phyloP scores from a whole-genome alignment of 352 stramenopile species.

The Pythium dissimile region DNA sequence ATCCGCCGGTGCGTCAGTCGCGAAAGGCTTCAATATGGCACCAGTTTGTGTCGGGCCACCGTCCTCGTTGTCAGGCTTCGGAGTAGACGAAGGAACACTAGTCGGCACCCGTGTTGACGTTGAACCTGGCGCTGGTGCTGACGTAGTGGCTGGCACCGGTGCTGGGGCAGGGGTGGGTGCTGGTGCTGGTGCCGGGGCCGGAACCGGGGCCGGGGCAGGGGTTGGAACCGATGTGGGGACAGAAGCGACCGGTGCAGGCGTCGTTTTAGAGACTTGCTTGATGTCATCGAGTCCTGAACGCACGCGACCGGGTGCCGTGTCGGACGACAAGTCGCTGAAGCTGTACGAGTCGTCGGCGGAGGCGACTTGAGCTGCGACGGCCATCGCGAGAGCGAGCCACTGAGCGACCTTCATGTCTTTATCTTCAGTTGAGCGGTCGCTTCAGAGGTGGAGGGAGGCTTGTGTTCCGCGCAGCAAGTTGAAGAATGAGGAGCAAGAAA shows the following conservation, averaged over 20 bases:
- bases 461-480: too few species aligned
- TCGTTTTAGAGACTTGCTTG: constrained; percentile 4
- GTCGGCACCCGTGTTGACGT: too few species aligned
- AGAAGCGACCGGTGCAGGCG: background rate
- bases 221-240: background rate
- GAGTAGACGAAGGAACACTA: too few species aligned
- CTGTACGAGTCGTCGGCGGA: constrained; percentile 6
- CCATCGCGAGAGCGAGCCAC: background rate
- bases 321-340: background rate
- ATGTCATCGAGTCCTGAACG: constrained; percentile 2
- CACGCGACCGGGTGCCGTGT: background rate
- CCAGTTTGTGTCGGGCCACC: background rate
- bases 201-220: background rate
- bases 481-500: background rate
- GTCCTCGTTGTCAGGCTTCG: background rate
- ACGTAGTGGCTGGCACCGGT: background rate
- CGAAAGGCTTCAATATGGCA: too few species aligned
- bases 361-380: background rate
- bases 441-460: background rate
- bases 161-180: background rate
- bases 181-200: background rate
- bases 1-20: constrained; percentile 31
- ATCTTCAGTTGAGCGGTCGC: too few species aligned
- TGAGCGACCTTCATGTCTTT: constrained; percentile 9
- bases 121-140: background rate